Conservation (phyloP, 2,329 filamentous ascomycete genomes). For the Penicillium polonicum region DNA sequence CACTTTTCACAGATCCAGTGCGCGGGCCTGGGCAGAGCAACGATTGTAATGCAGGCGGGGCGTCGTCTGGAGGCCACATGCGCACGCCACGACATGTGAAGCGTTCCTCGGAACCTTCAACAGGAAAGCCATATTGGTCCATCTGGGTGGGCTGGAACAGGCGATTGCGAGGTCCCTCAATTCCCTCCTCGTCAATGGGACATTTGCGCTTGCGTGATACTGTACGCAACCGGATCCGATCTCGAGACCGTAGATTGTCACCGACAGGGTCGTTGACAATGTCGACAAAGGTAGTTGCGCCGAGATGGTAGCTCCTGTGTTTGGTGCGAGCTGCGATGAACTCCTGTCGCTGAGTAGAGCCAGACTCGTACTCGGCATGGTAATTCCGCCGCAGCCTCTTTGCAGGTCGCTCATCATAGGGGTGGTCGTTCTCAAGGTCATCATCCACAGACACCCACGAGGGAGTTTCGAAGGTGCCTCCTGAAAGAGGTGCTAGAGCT, state of each 20-base stretch:
- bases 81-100: slow-evolving; percentile 40
- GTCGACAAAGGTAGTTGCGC: slow-evolving; percentile 44
- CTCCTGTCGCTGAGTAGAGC: slow-evolving; percentile 30
- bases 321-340: slow-evolving; percentile 48
- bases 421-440: slow-evolving; percentile 18
- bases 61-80: slow-evolving; percentile 45
- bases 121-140: slow-evolving; percentile 24
- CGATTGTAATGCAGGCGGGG: slow-evolving; percentile 37
- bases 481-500: slow-evolving; percentile 11
- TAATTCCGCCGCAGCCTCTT: slow-evolving; percentile 41
- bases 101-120: slow-evolving; percentile 40
- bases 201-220: slow-evolving; percentile 44
- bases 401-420: slow-evolving; percentile 37
- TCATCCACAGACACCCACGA: slow-evolving; percentile 3
- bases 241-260: slow-evolving; percentile 30
- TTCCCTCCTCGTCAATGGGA: slow-evolving; percentile 37
- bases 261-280: slow-evolving; percentile 43
- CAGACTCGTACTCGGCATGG: slow-evolving; percentile 40
- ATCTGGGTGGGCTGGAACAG: slow-evolving; percentile 33
- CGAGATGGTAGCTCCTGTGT: slow-evolving; percentile 43
- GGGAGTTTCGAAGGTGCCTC: not conserved
- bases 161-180: slow-evolving; percentile 24
- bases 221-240: slow-evolving; percentile 44
- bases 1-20: slow-evolving; percentile 35
- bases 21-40: slow-evolving; percentile 41